Base-by-base conservation (phyloP, 2,329 filamentous ascomycete species). In the Polychaeton citri region DNA sequence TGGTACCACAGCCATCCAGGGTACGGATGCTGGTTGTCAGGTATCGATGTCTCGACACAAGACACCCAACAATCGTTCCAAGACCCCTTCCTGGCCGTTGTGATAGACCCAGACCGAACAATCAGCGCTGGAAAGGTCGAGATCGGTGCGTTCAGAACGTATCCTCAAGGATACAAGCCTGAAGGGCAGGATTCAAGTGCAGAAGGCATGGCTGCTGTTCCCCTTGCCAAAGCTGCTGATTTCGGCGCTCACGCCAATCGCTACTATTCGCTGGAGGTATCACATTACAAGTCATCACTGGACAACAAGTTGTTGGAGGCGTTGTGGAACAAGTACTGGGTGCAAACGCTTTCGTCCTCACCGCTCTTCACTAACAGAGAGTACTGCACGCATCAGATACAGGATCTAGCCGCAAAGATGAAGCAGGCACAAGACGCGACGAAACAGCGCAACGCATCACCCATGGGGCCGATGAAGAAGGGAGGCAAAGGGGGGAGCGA, bases 271-370 rank as follows among this genome's bases (percentile, higher is more conserved):
- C 72, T 98, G 5, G 82, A 92, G 42, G 82, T 96, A 10, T 85
- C 85, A 20, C 85, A 93, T 61, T 98, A 85, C 71, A 96, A 96
- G 65, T 90, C 83, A 44, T 81, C 81, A 0, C 77, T 98, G 19
- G 90, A 98, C 61, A 72, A 78, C 2, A 81, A 86, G 49, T 70
- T 98, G 17, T 69, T 98, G 4, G 84, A 92, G 52, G 72, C 85
- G 35, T 68, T 98, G 19, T 96, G 90, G 90, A 94, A 95, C 66
- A 96, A 96, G 61, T 98, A 98, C 68, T 94, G 86, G 90, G 87
- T 95, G 21, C 83, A 92, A 53, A 98, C 90, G 5, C 72, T 98
- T 15, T 92, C 85, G 20, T 84, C 93, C 50, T 90, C 78, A 48
- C 87, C 88, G 16, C 71, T 95, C 4, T 79, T 93, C 50, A 86